Percentiles rank a stretch among this genome's conserved stretches.
phyloP scores from a whole-genome alignment of 495 filamentous ascomycete species.

The Sphaerosporella brunnea region DNA sequence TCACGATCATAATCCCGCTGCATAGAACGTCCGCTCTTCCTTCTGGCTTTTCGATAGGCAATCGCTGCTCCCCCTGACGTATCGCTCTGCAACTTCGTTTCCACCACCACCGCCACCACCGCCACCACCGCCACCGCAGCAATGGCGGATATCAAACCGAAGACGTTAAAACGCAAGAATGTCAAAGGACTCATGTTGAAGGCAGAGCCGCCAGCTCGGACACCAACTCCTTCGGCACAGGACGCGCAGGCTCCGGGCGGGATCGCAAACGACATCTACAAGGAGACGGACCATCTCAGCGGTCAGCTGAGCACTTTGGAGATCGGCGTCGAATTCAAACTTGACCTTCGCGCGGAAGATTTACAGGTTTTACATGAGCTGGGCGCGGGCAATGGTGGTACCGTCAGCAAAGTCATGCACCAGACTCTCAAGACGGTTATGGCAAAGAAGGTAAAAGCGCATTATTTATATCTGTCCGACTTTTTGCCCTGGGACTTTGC shows the following conservation, averaged over 20 bases:
- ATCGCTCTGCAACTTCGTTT: neutral
- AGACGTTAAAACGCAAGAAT: conserved; percentile 95
- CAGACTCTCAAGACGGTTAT: conserved; percentile 86
- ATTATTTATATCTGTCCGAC: too few relatives aligned
- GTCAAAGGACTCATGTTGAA: conserved; percentile 82
- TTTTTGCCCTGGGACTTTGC: too few relatives aligned
- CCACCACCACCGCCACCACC: neutral
- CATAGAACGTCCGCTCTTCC: neutral
- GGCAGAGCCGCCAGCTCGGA: neutral
- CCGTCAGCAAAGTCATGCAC: conserved; percentile 94
- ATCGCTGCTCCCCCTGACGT: neutral
- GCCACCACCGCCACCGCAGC: conserved; percentile 50
- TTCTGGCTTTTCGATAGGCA: neutral
- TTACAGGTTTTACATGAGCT: conserved; percentile 84
- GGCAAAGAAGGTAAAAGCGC: conserved; percentile 97
- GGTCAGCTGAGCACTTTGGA: conserved; percentile 49
- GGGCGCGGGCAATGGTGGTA: conserved; percentile 89
- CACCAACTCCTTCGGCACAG: neutral
- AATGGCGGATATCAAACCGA: conserved; percentile 44
- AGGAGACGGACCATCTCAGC: conserved; percentile 11
- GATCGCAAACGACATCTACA: neutral
- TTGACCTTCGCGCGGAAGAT: conserved; percentile 84
- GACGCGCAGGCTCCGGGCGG: conserved; percentile 1
- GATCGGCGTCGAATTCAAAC: conserved; percentile 89
- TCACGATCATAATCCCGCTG: too few relatives aligned